These are phyloP conservation scores for Candida hispaniensis DNA, from an alignment of 805 yeast genomes.

Conservation along the genomic window DNA sequence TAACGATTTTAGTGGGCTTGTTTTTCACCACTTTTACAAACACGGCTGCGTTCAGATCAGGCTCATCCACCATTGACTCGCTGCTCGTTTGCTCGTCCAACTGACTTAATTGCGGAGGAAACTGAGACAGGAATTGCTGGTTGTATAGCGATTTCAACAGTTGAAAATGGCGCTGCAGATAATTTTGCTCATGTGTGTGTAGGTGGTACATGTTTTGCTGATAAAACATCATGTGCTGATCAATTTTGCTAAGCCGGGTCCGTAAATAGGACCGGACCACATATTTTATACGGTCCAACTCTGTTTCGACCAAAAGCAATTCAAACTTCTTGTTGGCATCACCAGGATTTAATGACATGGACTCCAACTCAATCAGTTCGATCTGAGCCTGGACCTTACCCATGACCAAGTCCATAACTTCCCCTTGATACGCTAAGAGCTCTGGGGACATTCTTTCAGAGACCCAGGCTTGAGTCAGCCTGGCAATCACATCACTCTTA, in stretches of 20 bases:
- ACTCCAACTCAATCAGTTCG: conserved; percentile 64
- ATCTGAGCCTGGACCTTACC: conserved; percentile 48
- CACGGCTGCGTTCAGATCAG: conserved; percentile 68
- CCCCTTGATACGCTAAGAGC: conserved; percentile 60
- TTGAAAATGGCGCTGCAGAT: conserved; percentile 58
- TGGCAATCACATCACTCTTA: conserved; percentile 31
- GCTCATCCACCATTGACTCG: conserved; percentile 59
- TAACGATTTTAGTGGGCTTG: conserved; percentile 32
- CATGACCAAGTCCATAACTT: conserved; percentile 47
- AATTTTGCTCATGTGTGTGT: conserved; percentile 55
- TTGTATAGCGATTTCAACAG: conserved; percentile 56
- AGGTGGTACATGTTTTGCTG: conserved; percentile 43
- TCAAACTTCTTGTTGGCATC: conserved; percentile 55
- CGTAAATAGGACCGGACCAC: conserved; percentile 72
- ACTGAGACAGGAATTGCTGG: conserved; percentile 48
- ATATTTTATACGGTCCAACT: conserved; percentile 76
- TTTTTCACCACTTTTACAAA: conserved; percentile 48
- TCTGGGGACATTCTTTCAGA: conserved; percentile 84
- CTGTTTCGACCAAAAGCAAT: conserved; percentile 79
- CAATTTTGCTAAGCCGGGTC: conserved; percentile 61
- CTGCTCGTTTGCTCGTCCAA: conserved; percentile 62
- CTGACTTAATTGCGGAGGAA: conserved; percentile 60
- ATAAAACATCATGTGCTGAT: conserved; percentile 52
- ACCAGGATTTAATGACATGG: conserved; percentile 58
- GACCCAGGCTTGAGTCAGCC: conserved; percentile 58